A percentile compares a stretch with the other conserved stretches of the same genome.
Evolutionary conservation across 2,329 filamentous ascomycete species (phyloP).

Genomic region (Aspergillus sp.): DNA sequence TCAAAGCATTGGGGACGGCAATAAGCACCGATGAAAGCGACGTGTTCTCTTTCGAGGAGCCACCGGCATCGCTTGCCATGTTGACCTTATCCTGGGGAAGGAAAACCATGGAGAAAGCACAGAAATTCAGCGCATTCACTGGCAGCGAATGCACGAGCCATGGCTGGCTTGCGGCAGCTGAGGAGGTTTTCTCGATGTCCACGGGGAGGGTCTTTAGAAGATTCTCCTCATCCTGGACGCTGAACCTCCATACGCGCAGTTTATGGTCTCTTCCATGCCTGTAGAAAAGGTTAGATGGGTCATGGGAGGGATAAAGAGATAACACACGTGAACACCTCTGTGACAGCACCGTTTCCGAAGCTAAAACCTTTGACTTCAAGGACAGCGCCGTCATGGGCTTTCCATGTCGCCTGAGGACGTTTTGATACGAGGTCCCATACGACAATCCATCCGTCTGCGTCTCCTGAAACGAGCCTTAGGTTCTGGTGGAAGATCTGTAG

Average conservation of each 20-base stretch:
- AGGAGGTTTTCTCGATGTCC: slow-evolving; percentile 51
- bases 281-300: neutral
- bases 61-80: neutral
- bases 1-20: slow-evolving; percentile 76
- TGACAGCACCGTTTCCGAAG: slow-evolving; percentile 53
- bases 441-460: slow-evolving; percentile 86
- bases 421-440: slow-evolving; percentile 83
- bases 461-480: slow-evolving; percentile 76
- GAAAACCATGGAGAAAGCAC: slow-evolving; percentile 53
- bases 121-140: slow-evolving; percentile 96
- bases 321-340: slow-evolving; percentile 79
- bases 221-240: slow-evolving; percentile 57
- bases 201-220: slow-evolving; percentile 72
- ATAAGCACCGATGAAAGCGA: slow-evolving; percentile 55
- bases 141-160: slow-evolving; percentile 83
- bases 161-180: slow-evolving; percentile 53
- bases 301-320: neutral
- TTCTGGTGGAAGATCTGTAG: slow-evolving; percentile 73
- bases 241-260: slow-evolving; percentile 80
- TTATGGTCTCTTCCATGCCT: slow-evolving; percentile 91
- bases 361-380: slow-evolving; percentile 73
- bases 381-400: slow-evolving; percentile 75
- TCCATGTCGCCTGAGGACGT: slow-evolving; percentile 81
- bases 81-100: slow-evolving; percentile 9
- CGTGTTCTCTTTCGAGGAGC: neutral